A percentile compares a stretch with the other conserved stretches of the same genome.
These are phyloP conservation scores for Pyrenophora seminiperda DNA, from an alignment of 2,329 filamentous ascomycete species.

Conservation along the genomic window DNA sequence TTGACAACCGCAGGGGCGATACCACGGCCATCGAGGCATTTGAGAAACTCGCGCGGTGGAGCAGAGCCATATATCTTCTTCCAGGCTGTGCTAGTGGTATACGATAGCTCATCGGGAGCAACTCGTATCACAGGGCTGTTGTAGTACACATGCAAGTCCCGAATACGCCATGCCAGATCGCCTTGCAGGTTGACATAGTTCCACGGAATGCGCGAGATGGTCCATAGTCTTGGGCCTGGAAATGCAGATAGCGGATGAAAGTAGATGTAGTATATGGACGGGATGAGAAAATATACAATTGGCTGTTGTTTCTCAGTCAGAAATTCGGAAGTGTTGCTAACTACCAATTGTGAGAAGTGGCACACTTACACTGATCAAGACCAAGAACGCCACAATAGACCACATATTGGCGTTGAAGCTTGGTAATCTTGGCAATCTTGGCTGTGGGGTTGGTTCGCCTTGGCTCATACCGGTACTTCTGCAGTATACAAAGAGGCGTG, in stretches of 20 bases:
- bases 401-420: neutral
- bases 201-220: slow-evolving; percentile 8
- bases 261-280: slow-evolving; percentile 2
- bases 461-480: neutral
- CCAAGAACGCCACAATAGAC: neutral
- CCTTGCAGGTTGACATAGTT: slow-evolving; percentile 4
- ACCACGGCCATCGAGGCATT: slow-evolving; percentile 5
- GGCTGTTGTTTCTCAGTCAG: slow-evolving; percentile 1
- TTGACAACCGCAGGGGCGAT: slow-evolving; percentile 5
- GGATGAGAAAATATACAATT: neutral
- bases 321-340: neutral
- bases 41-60: slow-evolving; percentile 12
- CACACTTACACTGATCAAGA: neutral
- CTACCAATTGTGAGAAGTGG: neutral
- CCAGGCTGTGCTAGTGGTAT: neutral
- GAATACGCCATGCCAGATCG: slow-evolving; percentile 1
- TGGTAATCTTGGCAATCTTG: neutral
- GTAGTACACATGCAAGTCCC: slow-evolving; percentile 3
- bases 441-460: neutral
- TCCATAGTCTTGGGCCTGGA: slow-evolving; percentile 14
- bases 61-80: slow-evolving; percentile 6
- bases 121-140: slow-evolving; percentile 6
- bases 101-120: slow-evolving; percentile 7
- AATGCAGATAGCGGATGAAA: slow-evolving; percentile 7
- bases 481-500: neutral